Base-by-base conservation (phyloP, 169 alveolate species). In the Cardiosporidium cionae region DNA sequence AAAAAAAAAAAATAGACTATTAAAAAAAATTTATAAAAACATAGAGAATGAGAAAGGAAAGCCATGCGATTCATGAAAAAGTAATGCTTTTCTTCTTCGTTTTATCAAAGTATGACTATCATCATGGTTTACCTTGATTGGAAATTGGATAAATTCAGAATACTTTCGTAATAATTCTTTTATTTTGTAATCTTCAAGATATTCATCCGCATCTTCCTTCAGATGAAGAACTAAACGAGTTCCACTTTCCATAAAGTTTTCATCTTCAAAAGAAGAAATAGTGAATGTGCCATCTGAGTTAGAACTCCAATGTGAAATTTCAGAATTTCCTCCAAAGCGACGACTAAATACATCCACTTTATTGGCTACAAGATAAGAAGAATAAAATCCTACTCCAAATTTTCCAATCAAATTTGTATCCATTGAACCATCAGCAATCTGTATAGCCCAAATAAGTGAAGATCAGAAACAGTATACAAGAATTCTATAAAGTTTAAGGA, bases 381-480 rank as follows among this genome's bases (percentile, higher is more conserved):
- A 93, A 90, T 98, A 98, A 89, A 98, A 98, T 32, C 99, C 99
- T 33, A 98, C 99, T 69, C 99, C 99, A 81, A 98, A 98, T 89
- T 98, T 99, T 16, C 99, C 99, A 70, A 98, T 97, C 73, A 98
- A 87, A 81, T 94, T 94, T 75, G 96, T 89, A 68, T 94, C 97
- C 37, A 27, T n/a, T 71, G 95, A 95, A 32, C 96, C 98, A 64
- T 35, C 62, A 29, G 27, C 35, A 0, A 7, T 6, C 25, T 53
- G 71, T 16, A 7, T 23, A 23, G 28, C 27, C 53, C 2, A n/a
- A 9, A 52, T 36, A 3, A 36, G n/a, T 32, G 52, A 23, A 22
- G 53, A 35, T 32, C 31, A 16, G 32, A 22, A 90, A 91, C 81
- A 93, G 93, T 7, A 98, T 92, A n/a, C 33, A 98, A 90, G 27